Base-by-base conservation (phyloP, 371 early-diverging fungal genomes). In the Mortierella sp. region DNA sequence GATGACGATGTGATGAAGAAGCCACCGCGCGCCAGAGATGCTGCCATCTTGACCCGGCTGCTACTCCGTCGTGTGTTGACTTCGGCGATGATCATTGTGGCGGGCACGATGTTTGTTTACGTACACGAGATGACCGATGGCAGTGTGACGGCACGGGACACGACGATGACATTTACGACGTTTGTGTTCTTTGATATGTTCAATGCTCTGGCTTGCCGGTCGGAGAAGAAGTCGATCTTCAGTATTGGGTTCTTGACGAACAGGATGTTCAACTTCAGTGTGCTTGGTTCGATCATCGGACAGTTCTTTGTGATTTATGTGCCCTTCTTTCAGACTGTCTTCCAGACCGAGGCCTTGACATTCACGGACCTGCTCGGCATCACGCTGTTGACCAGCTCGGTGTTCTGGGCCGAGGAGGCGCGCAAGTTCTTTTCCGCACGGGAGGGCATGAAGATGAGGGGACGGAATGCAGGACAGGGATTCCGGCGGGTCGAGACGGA, bases 161-260 rank as follows among this genome's bases (percentile, higher is more conserved):
- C 95, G 11, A 98, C 97, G 15, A 97, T 97, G 97, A 97, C 98
- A 0, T 98, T 98, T 72, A 97, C 98, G 6, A 92, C 93, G 27
- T 96, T 98, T 83, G 97, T 98, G 34, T 88, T 97, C 62, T 97
- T 94, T 73, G 97, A 96, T 75, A 93, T 97, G 91, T 96, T 95
- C 82, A 98, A 98, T 70, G 93, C 96, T 4, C 79, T 96, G 49
- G 86, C 94, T 6, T 98, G 97, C 75, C 90, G 97, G 30, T 96
- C 97, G 6, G 87, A 86, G 31, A 89, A 89, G 60, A 90, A 93
- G 58, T 95, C 97, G 1, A 86, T 95, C 46, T 90, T 92, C 47
- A 80, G 84, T 11, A 68, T 96, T 24, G 96, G 96, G 0, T 75
- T 95, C 64, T 89, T 91, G 55, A 89, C 92, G 12, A 98, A 98